Base-by-base conservation (phyloP, 805 yeast genomes). In the Candida parachauliodes region DNA sequence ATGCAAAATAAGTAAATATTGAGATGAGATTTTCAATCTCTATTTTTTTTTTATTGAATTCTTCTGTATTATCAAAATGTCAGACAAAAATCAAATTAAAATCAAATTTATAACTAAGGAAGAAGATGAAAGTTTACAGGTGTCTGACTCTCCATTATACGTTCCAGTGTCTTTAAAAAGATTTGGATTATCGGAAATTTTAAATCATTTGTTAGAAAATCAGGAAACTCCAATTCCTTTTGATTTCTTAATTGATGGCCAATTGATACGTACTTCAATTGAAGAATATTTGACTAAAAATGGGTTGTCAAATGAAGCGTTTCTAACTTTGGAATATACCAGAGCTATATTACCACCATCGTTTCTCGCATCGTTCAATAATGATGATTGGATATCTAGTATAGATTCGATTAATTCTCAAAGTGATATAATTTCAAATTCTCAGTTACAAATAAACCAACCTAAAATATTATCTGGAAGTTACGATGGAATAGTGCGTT, bases 311-410 rank as follows among this genome's bases (percentile, higher is more conserved):
- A 73, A 81, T 19, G 98, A 93, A 70, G 76, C 85, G 1, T 77
- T 81, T 37, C 59, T 93, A 44, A 79, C 79, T 20, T 66, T 93
- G 32, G 98, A 93, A 56, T 93, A 93, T 65, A 87, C 96, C 9
- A 75, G 95, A 48, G 88, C 96, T 1, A 83, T 88, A 26, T 73
- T 91, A 36, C 98, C 98, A 14, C 98, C 98, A n/a, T 80, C 91
- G 18, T 89, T 78, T 54, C 68, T 88, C 46, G 88, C 94, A 2
- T 81, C 95, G 31, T 93, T 83, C 62, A 77, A 80, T 54, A 88
- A 91, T 54, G 96, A 91, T 45, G 98, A 93, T 62, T 93, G 98
- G 98, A 78, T 93, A 17, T 86, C 96, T 16, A 75, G 94, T 1
- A 72, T 83, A 18, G 78, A 77, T 53, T 59, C 81, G 49, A 43